These are phyloP conservation scores for Phytophthora aleatoria DNA, from an alignment of 352 stramenopile genomes.

Conservation along the genomic window DNA sequence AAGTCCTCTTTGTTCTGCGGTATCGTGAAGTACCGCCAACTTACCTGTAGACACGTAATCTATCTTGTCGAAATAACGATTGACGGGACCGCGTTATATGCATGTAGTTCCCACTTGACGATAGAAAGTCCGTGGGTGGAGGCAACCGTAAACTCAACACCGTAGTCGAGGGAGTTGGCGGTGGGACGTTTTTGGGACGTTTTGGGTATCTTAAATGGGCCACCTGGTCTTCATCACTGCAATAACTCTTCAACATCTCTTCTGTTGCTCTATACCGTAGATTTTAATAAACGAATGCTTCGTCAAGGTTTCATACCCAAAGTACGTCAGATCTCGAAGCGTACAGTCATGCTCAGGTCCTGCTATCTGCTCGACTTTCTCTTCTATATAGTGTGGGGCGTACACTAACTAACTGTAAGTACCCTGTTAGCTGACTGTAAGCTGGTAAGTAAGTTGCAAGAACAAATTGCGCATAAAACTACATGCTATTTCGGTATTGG, in stretches of 20 bases:
- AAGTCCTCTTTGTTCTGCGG: constrained; percentile 50
- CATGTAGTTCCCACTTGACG: constrained; percentile 86
- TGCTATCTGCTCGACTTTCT: constrained; percentile 32
- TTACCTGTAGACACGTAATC: constrained; percentile 89
- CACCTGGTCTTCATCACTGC: constrained; percentile 79
- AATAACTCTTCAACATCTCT: constrained; percentile 65
- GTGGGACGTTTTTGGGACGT: constrained; percentile 87
- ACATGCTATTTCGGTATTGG: no score
- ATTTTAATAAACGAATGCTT: constrained; percentile 61
- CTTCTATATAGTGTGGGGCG: no score
- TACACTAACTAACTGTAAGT: no score
- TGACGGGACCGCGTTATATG: constrained; percentile 57
- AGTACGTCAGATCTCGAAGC: constrained; percentile 66
- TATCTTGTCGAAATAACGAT: constrained; percentile 94
- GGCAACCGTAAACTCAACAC: constrained; percentile 92
- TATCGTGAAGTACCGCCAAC: constrained; percentile 88
- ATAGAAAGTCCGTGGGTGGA: constrained; percentile 91
- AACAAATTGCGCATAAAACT: no score
- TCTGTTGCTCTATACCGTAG: constrained; percentile 68
- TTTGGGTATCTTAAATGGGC: constrained; percentile 97
- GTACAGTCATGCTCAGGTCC: constrained; percentile 61
- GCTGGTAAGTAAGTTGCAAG: no score
- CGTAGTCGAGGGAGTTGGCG: constrained; percentile 86
- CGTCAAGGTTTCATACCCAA: constrained; percentile 54
- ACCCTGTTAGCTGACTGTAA: no score